These are phyloP conservation scores for Fusarium proliferatum DNA, from an alignment of 2,329 filamentous ascomycete species.

Conservation along the genomic window DNA sequence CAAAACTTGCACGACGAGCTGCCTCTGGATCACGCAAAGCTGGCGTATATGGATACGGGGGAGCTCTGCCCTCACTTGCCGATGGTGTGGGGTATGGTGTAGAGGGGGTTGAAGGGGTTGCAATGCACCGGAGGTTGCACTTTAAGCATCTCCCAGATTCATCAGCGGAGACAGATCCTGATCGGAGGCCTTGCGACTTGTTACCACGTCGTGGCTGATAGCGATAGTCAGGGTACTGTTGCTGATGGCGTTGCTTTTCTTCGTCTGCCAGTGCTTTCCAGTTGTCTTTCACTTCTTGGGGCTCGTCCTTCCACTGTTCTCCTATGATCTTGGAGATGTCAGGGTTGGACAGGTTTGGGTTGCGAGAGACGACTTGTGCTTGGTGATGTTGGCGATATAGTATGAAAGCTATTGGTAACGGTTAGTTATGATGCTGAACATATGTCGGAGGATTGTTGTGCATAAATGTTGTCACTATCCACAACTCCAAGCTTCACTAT, in stretches of 20 bases:
- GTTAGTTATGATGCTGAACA: constrained; percentile 40
- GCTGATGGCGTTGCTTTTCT: constrained; percentile 89
- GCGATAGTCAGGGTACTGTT: constrained; percentile 91
- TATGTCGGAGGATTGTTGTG: background rate
- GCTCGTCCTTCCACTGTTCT: constrained; percentile 85
- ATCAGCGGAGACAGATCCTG: constrained; percentile 54
- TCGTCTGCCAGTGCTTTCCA: constrained; percentile 94
- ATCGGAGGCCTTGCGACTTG: constrained; percentile 47
- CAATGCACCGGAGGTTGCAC: constrained; percentile 76
- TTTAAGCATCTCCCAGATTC: constrained; percentile 72
- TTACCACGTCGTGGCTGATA: constrained; percentile 84
- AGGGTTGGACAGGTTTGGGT: constrained; percentile 93
- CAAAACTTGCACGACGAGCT: constrained; percentile 46
- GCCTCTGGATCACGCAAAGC: constrained; percentile 36
- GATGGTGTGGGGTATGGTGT: constrained; percentile 57
- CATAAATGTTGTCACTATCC: constrained; percentile 4
- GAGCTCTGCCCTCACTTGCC: constrained; percentile 41
- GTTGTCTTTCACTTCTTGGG: constrained; percentile 78
- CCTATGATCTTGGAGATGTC: constrained; percentile 98
- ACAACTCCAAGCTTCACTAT: constrained; percentile 3
- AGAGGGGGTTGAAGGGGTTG: constrained; percentile 69
- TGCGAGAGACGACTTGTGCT: constrained; percentile 79
- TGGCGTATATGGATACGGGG: constrained; percentile 37
- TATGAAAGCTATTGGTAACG: constrained; percentile 81
- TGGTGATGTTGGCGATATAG: constrained; percentile 96